Conservation (phyloP, 2,329 filamentous ascomycete species). For the Lachnellula hyalina region DNA sequence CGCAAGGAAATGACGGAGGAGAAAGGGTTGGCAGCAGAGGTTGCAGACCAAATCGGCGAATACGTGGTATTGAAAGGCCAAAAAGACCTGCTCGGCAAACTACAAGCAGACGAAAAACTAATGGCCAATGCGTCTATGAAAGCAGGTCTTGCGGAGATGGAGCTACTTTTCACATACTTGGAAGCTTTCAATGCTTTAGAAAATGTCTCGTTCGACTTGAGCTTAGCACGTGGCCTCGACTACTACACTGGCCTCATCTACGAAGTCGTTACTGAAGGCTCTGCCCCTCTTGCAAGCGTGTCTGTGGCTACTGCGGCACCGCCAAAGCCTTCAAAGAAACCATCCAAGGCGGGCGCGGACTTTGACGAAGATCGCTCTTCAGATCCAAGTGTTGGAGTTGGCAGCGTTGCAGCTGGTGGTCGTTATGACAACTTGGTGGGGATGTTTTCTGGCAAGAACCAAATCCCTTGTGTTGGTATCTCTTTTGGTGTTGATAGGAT, state of each 20-base stretch:
- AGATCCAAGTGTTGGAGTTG: slow-evolving; percentile 77
- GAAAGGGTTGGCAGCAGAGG: slow-evolving; percentile 70
- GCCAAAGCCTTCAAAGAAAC: slow-evolving; percentile 32
- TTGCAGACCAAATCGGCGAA: slow-evolving; percentile 82
- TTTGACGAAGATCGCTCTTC: slow-evolving; percentile 61
- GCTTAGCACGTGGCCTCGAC: slow-evolving; percentile 83
- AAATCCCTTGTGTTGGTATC: slow-evolving; percentile 86
- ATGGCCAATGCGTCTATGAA: slow-evolving; percentile 69
- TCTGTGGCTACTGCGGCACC: slow-evolving; percentile 36
- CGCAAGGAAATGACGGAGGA: slow-evolving; percentile 90
- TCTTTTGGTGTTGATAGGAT: slow-evolving; percentile 96
- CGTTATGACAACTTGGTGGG: slow-evolving; percentile 90
- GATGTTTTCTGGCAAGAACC: slow-evolving; percentile 82
- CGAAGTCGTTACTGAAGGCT: slow-evolving; percentile 75
- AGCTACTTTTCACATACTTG: slow-evolving; percentile 74
- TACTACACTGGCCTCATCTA: slow-evolving; percentile 77
- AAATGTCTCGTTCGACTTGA: slow-evolving; percentile 82
- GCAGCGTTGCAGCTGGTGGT: slow-evolving; percentile 82
- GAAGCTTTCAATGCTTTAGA: slow-evolving; percentile 69
- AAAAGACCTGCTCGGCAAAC: slow-evolving; percentile 64
- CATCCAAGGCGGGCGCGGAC: slow-evolving; percentile 47
- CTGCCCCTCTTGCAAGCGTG: slow-evolving; percentile 36
- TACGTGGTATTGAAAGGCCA: slow-evolving; percentile 76
- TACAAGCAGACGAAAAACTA: slow-evolving; percentile 63
- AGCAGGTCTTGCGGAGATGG: slow-evolving; percentile 76